These are phyloP conservation scores for Ogataea hybrid DNA, from an alignment of 1,139 yeast genomes.

Conservation along the genomic window DNA sequence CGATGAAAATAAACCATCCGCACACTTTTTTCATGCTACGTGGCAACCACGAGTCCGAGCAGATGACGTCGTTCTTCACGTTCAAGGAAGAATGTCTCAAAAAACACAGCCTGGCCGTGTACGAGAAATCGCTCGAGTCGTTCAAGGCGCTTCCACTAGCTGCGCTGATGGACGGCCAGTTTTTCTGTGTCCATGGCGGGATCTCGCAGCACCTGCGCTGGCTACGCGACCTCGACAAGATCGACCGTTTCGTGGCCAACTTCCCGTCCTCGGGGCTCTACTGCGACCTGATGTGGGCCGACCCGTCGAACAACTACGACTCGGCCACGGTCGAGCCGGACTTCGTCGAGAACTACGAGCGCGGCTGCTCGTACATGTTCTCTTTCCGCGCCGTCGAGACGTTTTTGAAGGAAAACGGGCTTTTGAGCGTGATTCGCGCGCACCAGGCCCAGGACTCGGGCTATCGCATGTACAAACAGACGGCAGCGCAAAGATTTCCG, in stretches of 20 bases:
- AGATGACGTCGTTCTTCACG: conserved; percentile 95
- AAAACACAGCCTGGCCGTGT: conserved; percentile 77
- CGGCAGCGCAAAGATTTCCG: conserved; percentile 82
- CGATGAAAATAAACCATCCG: conserved; percentile 81
- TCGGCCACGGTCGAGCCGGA: conserved; percentile 47
- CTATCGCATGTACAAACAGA: conserved; percentile 85
- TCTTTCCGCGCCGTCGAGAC: conserved; percentile 87
- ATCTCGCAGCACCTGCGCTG: conserved; percentile 70
- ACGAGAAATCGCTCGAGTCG: conserved; percentile 76
- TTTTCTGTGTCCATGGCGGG: conserved; percentile 94
- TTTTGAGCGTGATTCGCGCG: conserved; percentile 81
- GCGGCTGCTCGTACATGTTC: conserved; percentile 93
- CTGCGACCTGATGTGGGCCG: conserved; percentile 97
- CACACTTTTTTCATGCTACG: conserved; percentile 68
- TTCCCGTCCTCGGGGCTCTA: conserved; percentile 89
- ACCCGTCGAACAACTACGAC: conserved; percentile 81
- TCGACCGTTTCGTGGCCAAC: conserved; percentile 70
- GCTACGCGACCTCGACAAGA: conserved; percentile 65
- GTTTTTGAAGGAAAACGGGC: conserved; percentile 68
- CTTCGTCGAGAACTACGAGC: conserved; percentile 79
- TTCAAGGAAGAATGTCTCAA: conserved; percentile 92
- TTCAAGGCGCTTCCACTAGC: conserved; percentile 87
- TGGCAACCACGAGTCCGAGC: conserved; percentile 94
- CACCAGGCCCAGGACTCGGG: conserved; percentile 96
- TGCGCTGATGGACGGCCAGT: conserved; percentile 69